Conservation (phyloP, 495 filamentous ascomycete genomes). For the Neurospora tetrasperma region DNA sequence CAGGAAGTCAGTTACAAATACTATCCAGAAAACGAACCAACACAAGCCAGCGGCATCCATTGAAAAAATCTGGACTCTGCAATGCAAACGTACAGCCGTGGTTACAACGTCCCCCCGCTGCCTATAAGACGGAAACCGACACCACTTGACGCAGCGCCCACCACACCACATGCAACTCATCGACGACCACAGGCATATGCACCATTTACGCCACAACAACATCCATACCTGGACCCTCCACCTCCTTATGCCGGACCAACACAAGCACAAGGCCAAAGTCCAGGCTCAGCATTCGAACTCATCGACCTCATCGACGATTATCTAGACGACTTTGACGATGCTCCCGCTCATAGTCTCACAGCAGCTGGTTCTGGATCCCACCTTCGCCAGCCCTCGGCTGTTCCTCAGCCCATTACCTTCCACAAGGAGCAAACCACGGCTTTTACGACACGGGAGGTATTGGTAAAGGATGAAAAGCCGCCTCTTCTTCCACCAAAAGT, state of each 20-base stretch:
- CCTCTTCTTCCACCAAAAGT: background rate
- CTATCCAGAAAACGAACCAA: too few species aligned
- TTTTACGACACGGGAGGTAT: background rate
- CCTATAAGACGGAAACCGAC: background rate
- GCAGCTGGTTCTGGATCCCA: background rate
- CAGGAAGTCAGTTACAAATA: too few species aligned
- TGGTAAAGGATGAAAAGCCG: background rate
- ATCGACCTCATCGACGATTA: background rate
- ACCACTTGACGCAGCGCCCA: background rate
- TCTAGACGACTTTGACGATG: background rate
- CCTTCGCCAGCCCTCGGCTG: background rate
- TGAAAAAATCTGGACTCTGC: background rate
- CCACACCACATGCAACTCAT: background rate
- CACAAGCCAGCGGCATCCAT: too few species aligned
- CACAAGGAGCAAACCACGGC: background rate
- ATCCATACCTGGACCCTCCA: background rate
- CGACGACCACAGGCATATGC: background rate
- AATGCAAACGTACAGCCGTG: background rate
- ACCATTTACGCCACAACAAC: background rate
- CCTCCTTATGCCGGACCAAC: background rate
- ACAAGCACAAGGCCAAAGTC: background rate
- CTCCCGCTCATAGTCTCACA: background rate
- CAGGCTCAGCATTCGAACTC: background rate
- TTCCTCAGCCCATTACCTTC: background rate
- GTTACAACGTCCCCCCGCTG: background rate